phyloP scores from a whole-genome alignment of 768 basidiomycete species.

The Collybiopsis luxurians region DNA sequence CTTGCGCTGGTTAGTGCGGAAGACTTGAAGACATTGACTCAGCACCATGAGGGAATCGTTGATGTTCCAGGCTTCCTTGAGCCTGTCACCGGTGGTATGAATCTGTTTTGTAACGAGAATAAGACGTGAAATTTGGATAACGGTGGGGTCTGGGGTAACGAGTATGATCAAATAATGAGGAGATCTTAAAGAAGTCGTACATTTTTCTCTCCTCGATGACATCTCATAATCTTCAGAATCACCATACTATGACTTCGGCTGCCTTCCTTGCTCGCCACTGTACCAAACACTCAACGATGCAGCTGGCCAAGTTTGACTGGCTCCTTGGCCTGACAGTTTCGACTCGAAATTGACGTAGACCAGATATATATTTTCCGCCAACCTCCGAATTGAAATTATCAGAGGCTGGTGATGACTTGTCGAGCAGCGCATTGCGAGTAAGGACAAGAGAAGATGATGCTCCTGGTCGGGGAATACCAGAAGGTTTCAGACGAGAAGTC shows the following conservation, averaged over 20 bases:
- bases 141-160: constrained; percentile 39
- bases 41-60: constrained; percentile 98
- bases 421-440: constrained; percentile 78
- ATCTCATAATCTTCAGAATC: constrained; percentile 82
- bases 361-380: constrained; percentile 80
- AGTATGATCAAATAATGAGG: constrained; percentile 5
- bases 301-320: constrained; percentile 84
- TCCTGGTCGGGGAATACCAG: constrained; percentile 28
- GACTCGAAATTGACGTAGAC: constrained; percentile 82
- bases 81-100: constrained; percentile 86
- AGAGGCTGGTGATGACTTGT: constrained; percentile 75
- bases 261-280: constrained; percentile 88
- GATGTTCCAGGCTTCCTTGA: constrained; percentile 96
- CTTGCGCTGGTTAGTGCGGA: constrained; percentile 84
- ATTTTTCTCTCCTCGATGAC: constrained; percentile 78
- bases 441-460: constrained; percentile 52
- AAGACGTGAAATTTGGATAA: constrained; percentile 44
- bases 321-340: constrained; percentile 76
- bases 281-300: constrained; percentile 93
- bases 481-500: constrained; percentile 22
- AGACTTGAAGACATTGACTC: constrained; percentile 93
- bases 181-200: constrained; percentile 35
- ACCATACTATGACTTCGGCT: constrained; percentile 93
- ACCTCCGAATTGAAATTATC: constrained; percentile 46
- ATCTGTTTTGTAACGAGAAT: constrained; percentile 79